These are phyloP conservation scores for Lactarius psammicola DNA, from an alignment of 768 basidiomycete species.

Conservation along the genomic window DNA sequence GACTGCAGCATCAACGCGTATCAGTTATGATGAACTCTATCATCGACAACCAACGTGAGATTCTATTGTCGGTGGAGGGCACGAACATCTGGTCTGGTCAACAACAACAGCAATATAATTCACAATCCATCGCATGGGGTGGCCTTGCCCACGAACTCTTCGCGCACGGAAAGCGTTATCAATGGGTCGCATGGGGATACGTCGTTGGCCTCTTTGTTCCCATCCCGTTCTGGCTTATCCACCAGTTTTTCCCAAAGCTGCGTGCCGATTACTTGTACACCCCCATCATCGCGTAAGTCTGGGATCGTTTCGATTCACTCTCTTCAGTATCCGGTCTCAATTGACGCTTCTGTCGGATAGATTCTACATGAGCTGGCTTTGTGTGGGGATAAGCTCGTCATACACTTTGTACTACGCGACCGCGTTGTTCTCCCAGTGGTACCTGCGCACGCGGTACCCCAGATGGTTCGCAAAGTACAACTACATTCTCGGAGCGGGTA, in stretches of 20 bases:
- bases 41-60: constrained; percentile 48
- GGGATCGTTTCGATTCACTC: neutral
- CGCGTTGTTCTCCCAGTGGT: constrained; percentile 49
- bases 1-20: neutral
- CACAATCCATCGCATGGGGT: constrained; percentile 53
- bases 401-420: constrained; percentile 43
- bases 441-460: constrained; percentile 41
- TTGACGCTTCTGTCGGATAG: constrained; percentile 29
- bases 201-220: constrained; percentile 50
- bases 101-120: constrained; percentile 51
- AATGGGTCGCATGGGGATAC: constrained; percentile 50
- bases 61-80: constrained; percentile 54
- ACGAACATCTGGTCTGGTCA: constrained; percentile 53
- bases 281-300: constrained; percentile 42
- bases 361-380: constrained; percentile 50
- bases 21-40: constrained; percentile 58
- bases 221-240: constrained; percentile 51
- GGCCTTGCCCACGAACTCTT: constrained; percentile 34
- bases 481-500: constrained; percentile 40
- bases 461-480: constrained; percentile 44
- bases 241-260: constrained; percentile 46
- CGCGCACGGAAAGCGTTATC: constrained; percentile 36
- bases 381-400: constrained; percentile 50
- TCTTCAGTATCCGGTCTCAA: neutral
- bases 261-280: constrained; percentile 49